phyloP scores from a whole-genome alignment of 176 grass and related monocot species.

The Guadua angustifolia region DNA sequence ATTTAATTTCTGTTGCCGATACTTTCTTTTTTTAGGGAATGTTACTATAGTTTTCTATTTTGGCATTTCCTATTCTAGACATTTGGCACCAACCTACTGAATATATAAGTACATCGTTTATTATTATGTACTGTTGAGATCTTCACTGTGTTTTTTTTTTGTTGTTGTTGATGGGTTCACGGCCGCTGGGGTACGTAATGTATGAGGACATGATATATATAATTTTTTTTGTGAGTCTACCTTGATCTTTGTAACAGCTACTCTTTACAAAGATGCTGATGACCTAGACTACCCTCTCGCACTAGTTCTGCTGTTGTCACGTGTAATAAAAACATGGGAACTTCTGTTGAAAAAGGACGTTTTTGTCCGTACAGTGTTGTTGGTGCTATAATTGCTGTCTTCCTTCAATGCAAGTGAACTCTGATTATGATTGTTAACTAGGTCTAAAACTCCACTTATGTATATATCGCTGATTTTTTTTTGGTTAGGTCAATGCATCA shows the following conservation, averaged over 20 bases:
- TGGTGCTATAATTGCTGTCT: slow-evolving; percentile 11
- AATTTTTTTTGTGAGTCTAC: neutral
- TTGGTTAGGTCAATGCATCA: slow-evolving; percentile 89
- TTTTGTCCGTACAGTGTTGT: neutral
- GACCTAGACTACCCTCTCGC: neutral
- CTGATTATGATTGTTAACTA: slow-evolving; percentile 30
- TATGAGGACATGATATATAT: neutral
- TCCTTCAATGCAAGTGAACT: slow-evolving; percentile 5
- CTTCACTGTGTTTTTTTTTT: too few relatives aligned
- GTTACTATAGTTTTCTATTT: neutral
- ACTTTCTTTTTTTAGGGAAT: neutral
- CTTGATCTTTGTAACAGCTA: neutral
- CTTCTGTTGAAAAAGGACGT: neutral
- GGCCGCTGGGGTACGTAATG: too few relatives aligned
- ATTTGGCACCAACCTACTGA: slow-evolving; percentile 5
- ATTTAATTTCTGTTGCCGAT: neutral
- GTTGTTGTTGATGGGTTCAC: too few relatives aligned
- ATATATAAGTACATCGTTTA: slow-evolving; percentile 1
- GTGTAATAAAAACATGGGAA: neutral
- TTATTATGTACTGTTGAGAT: neutral
- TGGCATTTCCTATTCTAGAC: neutral
- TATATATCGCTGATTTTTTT: slow-evolving; percentile 5
- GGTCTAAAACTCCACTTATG: slow-evolving; percentile 17
- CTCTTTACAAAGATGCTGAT: neutral
- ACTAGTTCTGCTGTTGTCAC: neutral